Base-by-base conservation (phyloP, 192 early-diverging fungal species). In the Oehlia diaphana region DNA sequence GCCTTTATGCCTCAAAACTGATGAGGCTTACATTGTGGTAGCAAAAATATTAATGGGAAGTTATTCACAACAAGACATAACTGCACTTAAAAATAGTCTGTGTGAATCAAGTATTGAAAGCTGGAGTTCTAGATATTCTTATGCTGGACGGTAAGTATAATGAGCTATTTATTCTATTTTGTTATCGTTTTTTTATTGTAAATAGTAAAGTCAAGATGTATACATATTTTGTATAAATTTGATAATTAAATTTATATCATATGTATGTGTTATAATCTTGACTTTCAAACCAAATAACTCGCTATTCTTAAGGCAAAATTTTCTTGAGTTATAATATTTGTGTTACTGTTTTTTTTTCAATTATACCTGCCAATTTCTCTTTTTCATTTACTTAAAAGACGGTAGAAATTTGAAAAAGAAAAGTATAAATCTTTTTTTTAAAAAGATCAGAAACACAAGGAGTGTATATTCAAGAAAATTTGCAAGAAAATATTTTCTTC, bases 101-200 rank as follows among this genome's bases (percentile, higher is more conserved):
- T 78, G 77, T 35, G 65, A 67, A 19, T 66, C 77, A 19, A 78
- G 77, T 19, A 58, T 78, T 37, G 77, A 78, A 69, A 69, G 65
- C 35, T 78, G 77, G 77, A 78, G 77, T 68, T 78, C 65, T 13
- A 16, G 42, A 50, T 53, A 69, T 68, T 69, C 76, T 31, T 68
- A 66, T 31, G 9, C 67, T 23, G 33, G 13, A 16, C 63, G 23
- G 31, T 31, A 64, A 44, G 61, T 12, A 10, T 50, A 61, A 61
- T 23, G n/a, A 65, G 73, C 9, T 63, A 75, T 31, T 68, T 65
- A 63, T 26, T 65, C 12, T 12, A 12, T 28, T 64, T 26, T 31
- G 28, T 28, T 21, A 12, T 26, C 26, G n/a, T 31, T 28, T 26
- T n/a, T 26, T 28, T 21, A 65, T 28, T 65, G 28, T 31, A 65